These are phyloP conservation scores for Diospyros lotus DNA, from an alignment of 148 eudicot species.

Conservation along the genomic window DNA sequence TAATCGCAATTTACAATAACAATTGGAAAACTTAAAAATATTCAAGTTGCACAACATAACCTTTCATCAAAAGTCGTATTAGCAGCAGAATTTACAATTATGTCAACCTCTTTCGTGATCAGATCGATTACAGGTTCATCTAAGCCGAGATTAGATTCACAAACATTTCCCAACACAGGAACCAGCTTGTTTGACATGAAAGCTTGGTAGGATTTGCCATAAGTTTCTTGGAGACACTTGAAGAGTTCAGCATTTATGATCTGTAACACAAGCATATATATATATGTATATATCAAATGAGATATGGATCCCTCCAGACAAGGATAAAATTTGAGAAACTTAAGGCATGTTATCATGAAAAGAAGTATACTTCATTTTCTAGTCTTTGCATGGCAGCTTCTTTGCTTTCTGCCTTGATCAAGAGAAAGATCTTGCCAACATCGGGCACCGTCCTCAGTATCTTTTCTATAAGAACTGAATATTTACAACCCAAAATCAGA, in stretches of 20 bases:
- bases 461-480: slow-evolving; percentile 88
- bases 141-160: slow-evolving; percentile 74
- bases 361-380: slow-evolving; percentile 61
- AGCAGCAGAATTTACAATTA: slow-evolving; percentile 93
- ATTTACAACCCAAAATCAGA: background rate
- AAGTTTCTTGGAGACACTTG: slow-evolving; percentile 63
- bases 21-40: background rate
- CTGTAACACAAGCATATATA: slow-evolving; percentile 23
- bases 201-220: slow-evolving; percentile 80
- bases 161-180: slow-evolving; percentile 83
- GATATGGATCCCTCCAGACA: no score
- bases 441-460: slow-evolving; percentile 81
- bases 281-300: no score
- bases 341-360: no score
- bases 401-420: slow-evolving; percentile 81
- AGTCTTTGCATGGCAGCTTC: slow-evolving; percentile 73
- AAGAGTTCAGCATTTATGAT: slow-evolving; percentile 76
- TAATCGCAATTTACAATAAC: no score
- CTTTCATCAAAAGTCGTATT: slow-evolving; percentile 97
- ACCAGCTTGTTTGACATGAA: slow-evolving; percentile 92
- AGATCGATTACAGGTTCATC: slow-evolving; percentile 38
- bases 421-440: slow-evolving; percentile 76
- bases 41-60: slow-evolving; percentile 20
- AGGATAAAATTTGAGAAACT: background rate
- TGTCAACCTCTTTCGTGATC: slow-evolving; percentile 62